These are phyloP conservation scores for Pseudogymnoascus sp. DNA, from an alignment of 2,329 filamentous ascomycete species.

Conservation along the genomic window DNA sequence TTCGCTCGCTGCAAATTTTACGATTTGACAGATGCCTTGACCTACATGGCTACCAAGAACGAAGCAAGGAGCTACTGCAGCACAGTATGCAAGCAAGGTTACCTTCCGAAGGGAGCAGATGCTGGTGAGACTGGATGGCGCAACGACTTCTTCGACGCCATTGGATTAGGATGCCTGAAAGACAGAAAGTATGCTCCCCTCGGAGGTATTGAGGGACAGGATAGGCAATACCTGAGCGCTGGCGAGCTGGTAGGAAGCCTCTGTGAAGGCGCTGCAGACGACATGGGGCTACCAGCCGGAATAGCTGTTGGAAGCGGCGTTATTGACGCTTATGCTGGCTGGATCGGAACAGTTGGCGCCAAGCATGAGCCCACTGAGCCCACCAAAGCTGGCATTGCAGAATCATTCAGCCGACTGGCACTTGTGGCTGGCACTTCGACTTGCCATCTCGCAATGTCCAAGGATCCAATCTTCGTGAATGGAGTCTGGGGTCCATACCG, in stretches of 20 bases:
- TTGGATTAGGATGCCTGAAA: conserved; percentile 77
- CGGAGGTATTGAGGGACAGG: conserved; percentile 92
- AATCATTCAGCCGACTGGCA: conserved; percentile 86
- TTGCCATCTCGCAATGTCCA: conserved; percentile 93
- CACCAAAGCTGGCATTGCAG: conserved; percentile 73
- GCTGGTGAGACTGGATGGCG: conserved; percentile 98
- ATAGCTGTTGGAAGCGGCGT: conserved; percentile 94
- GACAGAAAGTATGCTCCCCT: conserved; percentile 87
- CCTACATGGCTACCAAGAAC: conserved; percentile 85
- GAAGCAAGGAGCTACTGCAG: conserved; percentile 93
- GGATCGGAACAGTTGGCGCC: conserved; percentile 97
- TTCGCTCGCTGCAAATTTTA: conserved; percentile 96
- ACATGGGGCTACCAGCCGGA: conserved; percentile 76
- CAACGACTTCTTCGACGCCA: conserved; percentile 79
- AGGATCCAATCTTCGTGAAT: conserved; percentile 83
- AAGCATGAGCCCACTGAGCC: conserved; percentile 65
- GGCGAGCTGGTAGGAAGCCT: conserved; percentile 83
- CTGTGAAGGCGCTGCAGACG: conserved; percentile 70
- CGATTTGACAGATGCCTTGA: conserved; percentile 85
- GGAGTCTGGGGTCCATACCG: conserved; percentile 97
- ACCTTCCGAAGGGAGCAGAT: conserved; percentile 91
- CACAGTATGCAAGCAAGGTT: conserved; percentile 95
- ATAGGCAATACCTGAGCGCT: conserved; percentile 81
- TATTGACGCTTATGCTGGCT: conserved; percentile 96
- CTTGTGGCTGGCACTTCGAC: conserved; percentile 95